Conservation (phyloP, 1,284 basidiomycete species). For the Ustilago tritici region DNA sequence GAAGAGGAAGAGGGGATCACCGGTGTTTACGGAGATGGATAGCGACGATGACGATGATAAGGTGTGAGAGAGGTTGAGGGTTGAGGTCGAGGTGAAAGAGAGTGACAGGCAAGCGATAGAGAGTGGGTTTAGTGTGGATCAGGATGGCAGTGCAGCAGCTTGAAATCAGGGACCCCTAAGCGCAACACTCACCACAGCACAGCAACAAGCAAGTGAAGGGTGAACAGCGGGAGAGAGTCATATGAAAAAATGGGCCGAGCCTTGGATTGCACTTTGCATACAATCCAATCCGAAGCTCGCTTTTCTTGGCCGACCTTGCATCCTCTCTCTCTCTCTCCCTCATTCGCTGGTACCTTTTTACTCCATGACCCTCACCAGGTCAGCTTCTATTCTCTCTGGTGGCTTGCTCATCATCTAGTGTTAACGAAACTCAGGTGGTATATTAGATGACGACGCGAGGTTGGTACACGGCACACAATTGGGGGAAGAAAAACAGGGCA, state of each 20-base stretch:
- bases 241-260: constrained; percentile 4
- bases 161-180: constrained; percentile 1
- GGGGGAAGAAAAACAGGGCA: not conserved
- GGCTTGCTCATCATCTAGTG: too few relatives aligned
- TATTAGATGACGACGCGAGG: not conserved
- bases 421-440: too few relatives aligned
- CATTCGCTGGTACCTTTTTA: too few relatives aligned
- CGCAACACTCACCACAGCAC: not conserved
- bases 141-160: not conserved
- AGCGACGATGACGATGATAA: constrained; percentile 1
- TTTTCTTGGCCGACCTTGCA: not conserved
- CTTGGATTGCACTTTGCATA: not conserved
- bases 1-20: not conserved
- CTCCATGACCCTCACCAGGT: too few relatives aligned
- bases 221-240: not conserved
- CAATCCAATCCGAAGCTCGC: not conserved
- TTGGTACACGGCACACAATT: not conserved
- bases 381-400: too few relatives aligned
- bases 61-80: not conserved
- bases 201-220: not conserved
- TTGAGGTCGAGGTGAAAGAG: not conserved
- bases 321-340: too few relatives aligned
- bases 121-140: not conserved
- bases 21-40: constrained; percentile 5
- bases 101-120: not conserved